phyloP scores from a whole-genome alignment of 768 basidiomycete species.

The Erythrobasidium yunnanense region DNA sequence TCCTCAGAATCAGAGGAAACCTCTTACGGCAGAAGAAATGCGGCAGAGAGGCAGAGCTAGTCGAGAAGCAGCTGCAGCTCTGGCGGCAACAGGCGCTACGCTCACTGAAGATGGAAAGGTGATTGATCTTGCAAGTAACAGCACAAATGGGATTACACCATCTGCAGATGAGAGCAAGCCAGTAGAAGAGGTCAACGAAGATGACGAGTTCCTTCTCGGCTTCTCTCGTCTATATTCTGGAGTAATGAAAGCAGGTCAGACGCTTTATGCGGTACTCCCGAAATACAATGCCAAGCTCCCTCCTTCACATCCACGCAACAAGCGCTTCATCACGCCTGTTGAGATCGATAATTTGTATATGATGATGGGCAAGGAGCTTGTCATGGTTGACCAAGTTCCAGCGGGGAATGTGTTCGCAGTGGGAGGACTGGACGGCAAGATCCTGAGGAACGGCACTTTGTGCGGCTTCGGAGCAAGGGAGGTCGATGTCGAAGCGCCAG shows the following conservation, averaged over 20 bases:
- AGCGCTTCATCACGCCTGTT: slow-evolving; percentile 51
- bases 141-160: slow-evolving; percentile 18
- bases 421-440: slow-evolving; percentile 74
- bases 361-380: slow-evolving; percentile 97
- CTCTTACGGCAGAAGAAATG: slow-evolving; percentile 73
- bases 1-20: slow-evolving; percentile 70
- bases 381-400: slow-evolving; percentile 63
- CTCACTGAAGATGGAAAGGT: slow-evolving; percentile 6
- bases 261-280: slow-evolving; percentile 66
- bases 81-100: slow-evolving; percentile 22
- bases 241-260: slow-evolving; percentile 55
- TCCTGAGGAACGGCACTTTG: slow-evolving; percentile 80
- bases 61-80: slow-evolving; percentile 38
- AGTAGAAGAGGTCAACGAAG: slow-evolving; percentile 15
- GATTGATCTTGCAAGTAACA: slow-evolving; percentile 26
- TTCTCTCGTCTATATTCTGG: slow-evolving; percentile 93
- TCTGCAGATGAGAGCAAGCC: slow-evolving; percentile 9
- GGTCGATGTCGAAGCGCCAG: slow-evolving; percentile 33
- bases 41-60: slow-evolving; percentile 54
- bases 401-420: slow-evolving; percentile 95
- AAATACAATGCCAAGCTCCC: slow-evolving; percentile 63
- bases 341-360: slow-evolving; percentile 71
- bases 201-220: slow-evolving; percentile 64
- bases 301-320: slow-evolving; percentile 59
- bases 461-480: slow-evolving; percentile 47